Conservation (phyloP, 83 land plant species). For the Picea mariana region DNA sequence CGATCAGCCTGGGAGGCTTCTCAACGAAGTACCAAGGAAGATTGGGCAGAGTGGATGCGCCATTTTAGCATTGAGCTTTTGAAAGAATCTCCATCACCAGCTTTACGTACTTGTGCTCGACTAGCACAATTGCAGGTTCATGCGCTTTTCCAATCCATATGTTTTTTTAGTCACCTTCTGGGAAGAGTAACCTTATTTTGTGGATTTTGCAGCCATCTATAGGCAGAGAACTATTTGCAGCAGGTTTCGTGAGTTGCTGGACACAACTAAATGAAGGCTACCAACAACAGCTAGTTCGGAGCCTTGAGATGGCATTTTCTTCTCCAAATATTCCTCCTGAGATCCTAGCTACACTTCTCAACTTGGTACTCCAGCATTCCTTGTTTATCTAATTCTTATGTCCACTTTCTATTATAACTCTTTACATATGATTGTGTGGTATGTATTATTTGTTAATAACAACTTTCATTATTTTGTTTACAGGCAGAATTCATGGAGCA, state of each 20-base stretch:
- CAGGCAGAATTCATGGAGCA: conserved; percentile 99
- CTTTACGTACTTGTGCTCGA: conserved; percentile 96
- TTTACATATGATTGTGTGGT: not conserved
- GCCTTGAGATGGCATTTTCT: conserved; percentile 94
- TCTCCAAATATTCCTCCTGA: conserved; percentile 98
- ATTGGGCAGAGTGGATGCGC: conserved; percentile 99
- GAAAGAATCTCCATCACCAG: conserved; percentile 96
- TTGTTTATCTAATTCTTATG: not conserved
- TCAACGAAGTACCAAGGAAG: conserved; percentile 95
- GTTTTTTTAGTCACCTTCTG: not conserved
- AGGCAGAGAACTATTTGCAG: conserved; percentile 98
- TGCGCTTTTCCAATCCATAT: not conserved
- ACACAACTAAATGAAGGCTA: conserved; percentile 73
- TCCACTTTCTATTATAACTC: not conserved
- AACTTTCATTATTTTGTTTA: not conserved
- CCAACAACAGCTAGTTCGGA: conserved; percentile 83
- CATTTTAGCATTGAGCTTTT: conserved; percentile 98
- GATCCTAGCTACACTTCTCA: conserved; percentile 97
- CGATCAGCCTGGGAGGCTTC: conserved; percentile 97
- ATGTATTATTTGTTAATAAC: not conserved
- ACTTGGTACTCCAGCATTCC: conserved; percentile 67
- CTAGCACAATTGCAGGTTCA: conserved; percentile 96
- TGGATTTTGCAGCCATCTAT: conserved; percentile 77
- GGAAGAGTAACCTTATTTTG: not conserved
- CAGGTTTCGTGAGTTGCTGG: conserved; percentile 99